These are phyloP conservation scores for Aspergillus sp. DNA, from an alignment of 2,329 filamentous ascomycete genomes.

Conservation along the genomic window DNA sequence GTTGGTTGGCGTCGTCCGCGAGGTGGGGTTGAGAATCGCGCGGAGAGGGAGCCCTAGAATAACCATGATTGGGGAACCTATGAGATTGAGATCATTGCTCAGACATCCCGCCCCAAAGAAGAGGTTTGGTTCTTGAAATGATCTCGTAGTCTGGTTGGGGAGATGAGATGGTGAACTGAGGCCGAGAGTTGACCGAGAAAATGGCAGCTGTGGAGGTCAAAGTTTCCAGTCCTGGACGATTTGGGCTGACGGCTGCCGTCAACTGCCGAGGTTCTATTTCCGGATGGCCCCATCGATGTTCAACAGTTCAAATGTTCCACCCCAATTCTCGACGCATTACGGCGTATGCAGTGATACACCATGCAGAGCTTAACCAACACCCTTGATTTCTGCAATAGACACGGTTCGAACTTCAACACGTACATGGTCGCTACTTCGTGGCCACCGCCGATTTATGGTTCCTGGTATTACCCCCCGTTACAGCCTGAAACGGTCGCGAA, in stretches of 20 bases:
- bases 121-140: not conserved
- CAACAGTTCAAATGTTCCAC: too few relatives aligned
- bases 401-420: too few relatives aligned
- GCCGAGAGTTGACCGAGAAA: slow-evolving; percentile 11
- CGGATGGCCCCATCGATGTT: too few relatives aligned
- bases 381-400: too few relatives aligned
- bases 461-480: not conserved
- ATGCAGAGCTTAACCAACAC: not conserved
- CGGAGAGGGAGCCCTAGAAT: not conserved
- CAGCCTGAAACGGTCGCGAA: not conserved
- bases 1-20: slow-evolving; percentile 1
- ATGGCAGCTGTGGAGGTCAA: slow-evolving; percentile 3
- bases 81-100: not conserved
- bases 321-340: too few relatives aligned
- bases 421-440: not conserved
- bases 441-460: not conserved
- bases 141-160: not conserved
- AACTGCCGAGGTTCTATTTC: not conserved
- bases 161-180: not conserved
- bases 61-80: not conserved
- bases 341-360: not conserved
- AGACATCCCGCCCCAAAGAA: not conserved
- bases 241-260: not conserved
- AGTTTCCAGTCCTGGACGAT: not conserved
- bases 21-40: not conserved